Evolutionary conservation across 768 basidiomycete genomes (phyloP).

Genomic region (Termitomyces sp.): DNA sequence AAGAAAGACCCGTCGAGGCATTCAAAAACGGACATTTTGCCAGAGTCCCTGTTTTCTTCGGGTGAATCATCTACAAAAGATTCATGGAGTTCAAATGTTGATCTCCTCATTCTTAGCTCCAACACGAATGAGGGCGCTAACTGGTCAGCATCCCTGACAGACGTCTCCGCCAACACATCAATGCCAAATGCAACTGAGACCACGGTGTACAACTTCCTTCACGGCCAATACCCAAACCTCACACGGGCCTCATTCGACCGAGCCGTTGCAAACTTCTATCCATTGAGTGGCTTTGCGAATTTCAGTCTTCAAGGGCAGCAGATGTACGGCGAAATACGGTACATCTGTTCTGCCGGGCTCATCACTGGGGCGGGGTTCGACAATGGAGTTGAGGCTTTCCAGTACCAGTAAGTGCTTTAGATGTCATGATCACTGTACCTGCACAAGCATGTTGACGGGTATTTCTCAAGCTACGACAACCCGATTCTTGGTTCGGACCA

Average conservation of each 20-base stretch:
- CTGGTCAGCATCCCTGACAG: slow-evolving; percentile 29
- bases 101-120: slow-evolving; percentile 17
- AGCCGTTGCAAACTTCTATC: slow-evolving; percentile 26
- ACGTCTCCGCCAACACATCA: slow-evolving; percentile 32
- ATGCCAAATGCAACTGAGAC: slow-evolving; percentile 28
- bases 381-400: slow-evolving; percentile 20
- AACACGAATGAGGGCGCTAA: slow-evolving; percentile 37
- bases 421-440: neutral
- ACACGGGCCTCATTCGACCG: slow-evolving; percentile 21
- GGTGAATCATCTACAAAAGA: slow-evolving; percentile 14
- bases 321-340: slow-evolving; percentile 39
- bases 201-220: slow-evolving; percentile 35
- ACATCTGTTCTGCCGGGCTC: slow-evolving; percentile 33
- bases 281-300: slow-evolving; percentile 25
- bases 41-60: slow-evolving; percentile 32
- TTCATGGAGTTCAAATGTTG: neutral
- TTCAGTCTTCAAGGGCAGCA: slow-evolving; percentile 35
- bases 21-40: slow-evolving; percentile 30
- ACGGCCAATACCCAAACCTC: slow-evolving; percentile 30
- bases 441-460: neutral
- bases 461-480: slow-evolving; percentile 30
- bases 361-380: slow-evolving; percentile 22
- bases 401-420: slow-evolving; percentile 27
- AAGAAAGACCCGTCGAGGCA: slow-evolving; percentile 31
- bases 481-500: slow-evolving; percentile 32